phyloP scores from a whole-genome alignment of 1,284 basidiomycete genomes.

The Pseudozyma thailandica region DNA sequence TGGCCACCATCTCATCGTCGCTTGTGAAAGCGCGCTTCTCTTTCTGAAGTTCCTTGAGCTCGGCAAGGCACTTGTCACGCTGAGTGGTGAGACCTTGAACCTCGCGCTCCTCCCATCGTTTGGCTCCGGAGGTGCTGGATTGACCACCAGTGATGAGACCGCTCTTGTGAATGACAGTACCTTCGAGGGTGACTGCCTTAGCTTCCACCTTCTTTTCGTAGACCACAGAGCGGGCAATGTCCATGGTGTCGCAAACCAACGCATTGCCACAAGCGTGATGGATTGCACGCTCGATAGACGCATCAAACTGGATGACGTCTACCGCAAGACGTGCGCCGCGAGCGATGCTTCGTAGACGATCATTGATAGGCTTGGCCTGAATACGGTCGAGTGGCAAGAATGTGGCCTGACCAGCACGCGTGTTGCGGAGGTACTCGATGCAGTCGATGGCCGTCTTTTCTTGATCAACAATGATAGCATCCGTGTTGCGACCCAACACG shows the following conservation, averaged over 20 bases:
- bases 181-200: conserved; percentile 96
- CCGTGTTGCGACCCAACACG: conserved; percentile 92
- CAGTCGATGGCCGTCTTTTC: conserved; percentile 97
- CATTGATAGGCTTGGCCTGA: conserved; percentile 90
- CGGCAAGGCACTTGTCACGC: conserved; percentile 77
- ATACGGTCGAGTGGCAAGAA: conserved; percentile 98
- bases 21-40: conserved; percentile 82
- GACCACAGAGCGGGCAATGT: conserved; percentile 86
- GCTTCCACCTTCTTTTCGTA: conserved; percentile 95
- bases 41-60: conserved; percentile 83
- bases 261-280: conserved; percentile 95
- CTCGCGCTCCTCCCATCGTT: conserved; percentile 87
- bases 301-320: conserved; percentile 75
- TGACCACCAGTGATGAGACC: conserved; percentile 94
- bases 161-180: conserved; percentile 96
- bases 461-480: conserved; percentile 93
- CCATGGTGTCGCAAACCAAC: conserved; percentile 93
- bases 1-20: conserved; percentile 81
- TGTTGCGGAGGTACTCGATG: conserved; percentile 94
- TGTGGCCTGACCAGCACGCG: conserved; percentile 92
- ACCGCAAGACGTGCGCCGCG: conserved; percentile 91
- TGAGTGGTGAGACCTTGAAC: conserved; percentile 80
- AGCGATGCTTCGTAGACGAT: conserved; percentile 90
- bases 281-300: conserved; percentile 81
- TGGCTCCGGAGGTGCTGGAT: conserved; percentile 73